Evolutionary conservation across 2,329 filamentous ascomycete species (phyloP).

Genomic region (Orbilia oligospora): DNA sequence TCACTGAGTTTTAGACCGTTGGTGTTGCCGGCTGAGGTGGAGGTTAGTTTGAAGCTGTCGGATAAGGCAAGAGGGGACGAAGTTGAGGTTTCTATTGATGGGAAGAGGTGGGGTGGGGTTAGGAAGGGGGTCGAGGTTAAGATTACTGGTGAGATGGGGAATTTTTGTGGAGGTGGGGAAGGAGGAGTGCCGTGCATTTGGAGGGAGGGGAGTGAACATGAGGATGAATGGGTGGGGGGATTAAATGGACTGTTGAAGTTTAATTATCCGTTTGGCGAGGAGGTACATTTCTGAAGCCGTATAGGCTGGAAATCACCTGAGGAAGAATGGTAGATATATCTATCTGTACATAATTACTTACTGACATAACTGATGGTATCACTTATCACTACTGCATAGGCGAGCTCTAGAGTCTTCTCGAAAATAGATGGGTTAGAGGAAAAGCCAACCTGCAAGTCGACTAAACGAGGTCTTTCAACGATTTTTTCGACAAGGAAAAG

Average conservation of each 20-base stretch:
- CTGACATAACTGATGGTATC: background rate
- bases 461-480: background rate
- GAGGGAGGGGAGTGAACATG: conserved; percentile 72
- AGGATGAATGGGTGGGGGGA: conserved; percentile 97
- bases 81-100: conserved; percentile 84
- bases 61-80: conserved; percentile 82
- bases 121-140: conserved; percentile 85
- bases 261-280: conserved; percentile 93
- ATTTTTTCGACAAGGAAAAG: background rate
- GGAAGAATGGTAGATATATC: background rate
- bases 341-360: background rate
- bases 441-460: background rate
- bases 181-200: conserved; percentile 67
- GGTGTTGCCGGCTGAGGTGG: conserved; percentile 87
- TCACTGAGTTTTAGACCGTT: conserved; percentile 92
- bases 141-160: conserved; percentile 87
- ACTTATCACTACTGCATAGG: background rate
- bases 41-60: conserved; percentile 84
- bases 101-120: conserved; percentile 76
- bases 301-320: background rate
- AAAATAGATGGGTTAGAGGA: background rate
- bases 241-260: conserved; percentile 95
- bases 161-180: conserved; percentile 68
- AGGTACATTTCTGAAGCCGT: conserved; percentile 64
- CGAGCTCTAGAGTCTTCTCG: background rate